phyloP scores from a whole-genome alignment of 768 basidiomycete genomes.

The Pulveroboletus sp. region DNA sequence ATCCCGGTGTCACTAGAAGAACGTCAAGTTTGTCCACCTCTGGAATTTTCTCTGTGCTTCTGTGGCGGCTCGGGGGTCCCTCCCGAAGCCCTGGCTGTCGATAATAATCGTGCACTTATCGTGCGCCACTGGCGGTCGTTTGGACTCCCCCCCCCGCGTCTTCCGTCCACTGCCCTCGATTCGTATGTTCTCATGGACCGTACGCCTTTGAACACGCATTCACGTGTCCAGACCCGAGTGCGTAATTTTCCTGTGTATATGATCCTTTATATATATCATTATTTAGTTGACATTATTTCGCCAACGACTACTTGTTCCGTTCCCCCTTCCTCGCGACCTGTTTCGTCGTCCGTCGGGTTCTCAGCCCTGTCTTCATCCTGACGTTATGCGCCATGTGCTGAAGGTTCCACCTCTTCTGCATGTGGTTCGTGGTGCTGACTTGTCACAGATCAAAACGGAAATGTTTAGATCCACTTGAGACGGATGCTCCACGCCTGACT shows the following conservation, averaged over 20 bases:
- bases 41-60: conserved; percentile 21
- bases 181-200: neutral
- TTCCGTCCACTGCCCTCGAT: neutral
- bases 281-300: neutral
- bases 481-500: neutral
- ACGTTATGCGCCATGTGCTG: conserved; percentile 7
- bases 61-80: conserved; percentile 21
- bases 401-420: conserved; percentile 1
- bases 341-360: conserved; percentile 1
- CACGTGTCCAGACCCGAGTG: conserved; percentile 2
- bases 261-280: neutral
- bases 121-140: conserved; percentile 1
- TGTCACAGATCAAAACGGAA: conserved; percentile 4
- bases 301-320: conserved; percentile 1
- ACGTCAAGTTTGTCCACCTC: conserved; percentile 17
- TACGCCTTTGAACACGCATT: neutral
- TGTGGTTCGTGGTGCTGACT: conserved; percentile 1
- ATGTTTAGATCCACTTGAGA: neutral
- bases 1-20: conserved; percentile 18
- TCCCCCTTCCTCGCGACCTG: neutral
- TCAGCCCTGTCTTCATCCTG: neutral
- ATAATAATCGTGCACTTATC: conserved; percentile 28
- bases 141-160: neutral
- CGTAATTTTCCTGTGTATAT: conserved; percentile 1
- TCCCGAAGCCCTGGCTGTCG: conserved; percentile 20